Evolutionary conservation across 2,329 filamentous ascomycete genomes (phyloP).

Genomic region (Alternaria postmessia): DNA sequence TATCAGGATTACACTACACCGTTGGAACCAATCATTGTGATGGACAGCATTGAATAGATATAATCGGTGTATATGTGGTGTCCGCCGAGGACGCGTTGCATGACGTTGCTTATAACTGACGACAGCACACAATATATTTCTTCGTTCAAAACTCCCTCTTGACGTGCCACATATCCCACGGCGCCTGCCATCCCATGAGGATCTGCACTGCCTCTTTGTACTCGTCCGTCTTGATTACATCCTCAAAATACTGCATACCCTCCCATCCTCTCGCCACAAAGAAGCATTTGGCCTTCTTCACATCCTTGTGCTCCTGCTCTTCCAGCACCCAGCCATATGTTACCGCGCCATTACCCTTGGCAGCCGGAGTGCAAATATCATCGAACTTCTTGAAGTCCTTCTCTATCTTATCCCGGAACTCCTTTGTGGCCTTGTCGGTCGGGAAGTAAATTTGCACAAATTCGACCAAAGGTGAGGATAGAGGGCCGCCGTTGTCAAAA

Average conservation of each 20-base stretch:
- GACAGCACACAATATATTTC: not conserved
- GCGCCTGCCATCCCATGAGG: slow-evolving; percentile 5
- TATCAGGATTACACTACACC: rapidly evolving
- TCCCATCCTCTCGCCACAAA: slow-evolving; percentile 14
- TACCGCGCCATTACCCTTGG: not conserved
- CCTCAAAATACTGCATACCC: slow-evolving; percentile 12
- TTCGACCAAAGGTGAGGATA: slow-evolving; percentile 8
- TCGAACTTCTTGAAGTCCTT: not conserved
- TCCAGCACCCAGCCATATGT: slow-evolving; percentile 13
- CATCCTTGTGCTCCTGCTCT: slow-evolving; percentile 10
- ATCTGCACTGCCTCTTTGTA: slow-evolving; percentile 6
- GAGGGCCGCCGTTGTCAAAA: slow-evolving; percentile 1
- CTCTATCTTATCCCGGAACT: not conserved
- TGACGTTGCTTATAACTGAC: not conserved
- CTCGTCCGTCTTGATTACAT: not conserved
- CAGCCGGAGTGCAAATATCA: not conserved
- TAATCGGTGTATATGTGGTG: not conserved
- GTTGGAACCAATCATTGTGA: not conserved
- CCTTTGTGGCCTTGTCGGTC: not conserved
- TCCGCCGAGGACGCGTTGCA: not conserved
- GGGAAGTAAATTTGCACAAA: slow-evolving; percentile 10
- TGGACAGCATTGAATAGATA: not conserved
- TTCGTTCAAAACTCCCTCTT: slow-evolving; percentile 3
- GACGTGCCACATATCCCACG: slow-evolving; percentile 10
- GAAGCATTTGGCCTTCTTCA: slow-evolving; percentile 3